Conservation (phyloP, 108 stramenopile species). For the Fragilariopsis cylindrus region DNA sequence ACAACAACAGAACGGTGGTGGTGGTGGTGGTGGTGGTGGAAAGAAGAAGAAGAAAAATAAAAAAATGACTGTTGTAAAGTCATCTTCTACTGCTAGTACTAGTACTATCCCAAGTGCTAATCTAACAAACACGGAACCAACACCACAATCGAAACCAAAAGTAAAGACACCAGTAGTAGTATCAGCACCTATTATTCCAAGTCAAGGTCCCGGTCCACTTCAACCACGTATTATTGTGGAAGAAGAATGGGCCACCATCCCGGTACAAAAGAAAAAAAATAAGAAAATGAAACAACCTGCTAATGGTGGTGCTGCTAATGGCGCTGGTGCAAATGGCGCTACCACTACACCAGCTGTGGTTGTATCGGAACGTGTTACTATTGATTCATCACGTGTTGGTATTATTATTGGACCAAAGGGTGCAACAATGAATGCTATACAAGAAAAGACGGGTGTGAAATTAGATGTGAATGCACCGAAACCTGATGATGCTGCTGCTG, state of each 20-base stretch:
- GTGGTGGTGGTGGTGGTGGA: neutral
- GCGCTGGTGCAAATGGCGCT: neutral
- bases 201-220: neutral
- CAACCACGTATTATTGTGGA: constrained; percentile 8
- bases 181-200: neutral
- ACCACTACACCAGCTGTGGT: neutral
- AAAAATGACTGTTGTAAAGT: neutral
- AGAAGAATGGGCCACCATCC: constrained; percentile 18
- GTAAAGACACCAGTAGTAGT: neutral
- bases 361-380: neutral
- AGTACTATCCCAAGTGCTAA: neutral
- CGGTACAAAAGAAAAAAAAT: constrained; percentile 18
- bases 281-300: constrained; percentile 2
- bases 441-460: constrained; percentile 10
- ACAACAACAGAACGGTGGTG: too few species aligned
- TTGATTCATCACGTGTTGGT: constrained; percentile 17
- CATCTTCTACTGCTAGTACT: neutral
- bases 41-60: constrained; percentile 19
- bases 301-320: neutral
- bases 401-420: constrained; percentile 33
- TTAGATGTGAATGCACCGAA: constrained; percentile 21
- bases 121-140: too few species aligned
- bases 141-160: too few species aligned
- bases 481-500: neutral
- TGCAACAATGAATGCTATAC: constrained; percentile 20